Conservation (phyloP, 192 early-diverging fungal genomes). For the Backusella tuberculispora region DNA sequence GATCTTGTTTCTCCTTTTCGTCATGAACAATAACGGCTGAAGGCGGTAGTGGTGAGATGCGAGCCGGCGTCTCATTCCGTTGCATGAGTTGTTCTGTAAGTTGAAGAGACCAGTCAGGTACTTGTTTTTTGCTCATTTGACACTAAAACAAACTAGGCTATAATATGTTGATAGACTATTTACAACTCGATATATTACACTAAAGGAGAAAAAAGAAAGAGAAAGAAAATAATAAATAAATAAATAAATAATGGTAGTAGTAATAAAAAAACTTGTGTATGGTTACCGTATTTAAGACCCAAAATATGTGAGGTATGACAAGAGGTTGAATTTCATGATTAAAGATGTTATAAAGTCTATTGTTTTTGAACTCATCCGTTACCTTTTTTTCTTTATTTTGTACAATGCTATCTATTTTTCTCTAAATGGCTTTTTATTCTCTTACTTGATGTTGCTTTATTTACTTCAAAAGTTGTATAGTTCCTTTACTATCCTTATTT, state of each 20-base stretch:
- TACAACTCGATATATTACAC: background rate
- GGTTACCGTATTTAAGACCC: background rate
- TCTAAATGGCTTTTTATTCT: too few species aligned
- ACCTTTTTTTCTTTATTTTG: too few species aligned
- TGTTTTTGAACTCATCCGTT: too few species aligned
- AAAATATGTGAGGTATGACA: background rate
- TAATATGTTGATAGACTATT: background rate
- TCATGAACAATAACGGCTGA: constrained; percentile 9
- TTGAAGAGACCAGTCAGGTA: constrained; percentile 8
- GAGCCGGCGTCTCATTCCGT: background rate
- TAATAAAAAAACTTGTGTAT: constrained; percentile 2
- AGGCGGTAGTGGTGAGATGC: background rate
- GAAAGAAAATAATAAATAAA: background rate
- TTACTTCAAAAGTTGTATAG: too few species aligned
- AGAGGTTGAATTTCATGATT: background rate
- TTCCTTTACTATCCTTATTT: too few species aligned
- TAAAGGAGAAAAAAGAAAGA: background rate
- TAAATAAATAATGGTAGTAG: background rate
- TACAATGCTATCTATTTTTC: too few species aligned
- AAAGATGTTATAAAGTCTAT: too few species aligned
- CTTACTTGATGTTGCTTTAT: too few species aligned
- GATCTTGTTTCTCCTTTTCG: constrained; percentile 2
- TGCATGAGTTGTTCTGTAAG: constrained; percentile 16
- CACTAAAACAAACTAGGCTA: background rate
- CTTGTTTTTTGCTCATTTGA: constrained; percentile 6